Base-by-base conservation (phyloP, 352 stramenopile species). In the Phytophthora citricola region DNA sequence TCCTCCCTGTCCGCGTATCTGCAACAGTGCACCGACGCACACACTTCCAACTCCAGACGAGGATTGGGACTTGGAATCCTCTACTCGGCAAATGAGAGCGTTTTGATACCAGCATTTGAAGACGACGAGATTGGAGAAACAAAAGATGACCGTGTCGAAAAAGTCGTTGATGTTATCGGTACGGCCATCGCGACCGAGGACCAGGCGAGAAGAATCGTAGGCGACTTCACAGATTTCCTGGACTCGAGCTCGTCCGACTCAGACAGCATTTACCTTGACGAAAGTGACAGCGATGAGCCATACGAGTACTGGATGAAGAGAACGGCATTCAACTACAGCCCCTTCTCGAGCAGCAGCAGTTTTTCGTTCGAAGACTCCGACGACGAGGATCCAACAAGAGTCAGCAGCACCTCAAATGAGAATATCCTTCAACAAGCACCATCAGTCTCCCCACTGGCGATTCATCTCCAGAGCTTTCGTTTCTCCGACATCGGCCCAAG, bases 271-370 rank as follows among this genome's bases (percentile, higher is more conserved):
- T 9, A 4, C 14, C 9, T 41, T 5, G 24, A 47, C 10, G 31
- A 54, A 26, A 53, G 43, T 41, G 22, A 29, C n/a, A 41, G 20
- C 20, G 40, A 60, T 24, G 58, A 48, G 36, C 48, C 58, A 1
- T 57, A 60, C 40, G 58, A 66, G 39, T 66, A 50, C 31, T 66
- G 58, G 58, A 49, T 17, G 22, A 49, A 47, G 49, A 10, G 39
- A 27, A 48, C 14, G 40, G 52, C 48, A 5, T 66, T 49, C 38
- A 60, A n/a, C 14, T 39, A 17, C 29, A 66, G 58, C 20, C 58
- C 58, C 27, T 66, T 66, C 58, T 66, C 58, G 14, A 53, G 48
- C 31, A 54, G 48, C 24, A 60, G 58, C 39, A 60, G 58, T 17
- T 26, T 66, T 27, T 66, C 58, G 14, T 66, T 60, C 20, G 48